Evolutionary conservation across 2,329 filamentous ascomycete genomes (phyloP), one percentile per base, ranked within the genome.

Genomic region (Aspergillus awamori): DNA sequence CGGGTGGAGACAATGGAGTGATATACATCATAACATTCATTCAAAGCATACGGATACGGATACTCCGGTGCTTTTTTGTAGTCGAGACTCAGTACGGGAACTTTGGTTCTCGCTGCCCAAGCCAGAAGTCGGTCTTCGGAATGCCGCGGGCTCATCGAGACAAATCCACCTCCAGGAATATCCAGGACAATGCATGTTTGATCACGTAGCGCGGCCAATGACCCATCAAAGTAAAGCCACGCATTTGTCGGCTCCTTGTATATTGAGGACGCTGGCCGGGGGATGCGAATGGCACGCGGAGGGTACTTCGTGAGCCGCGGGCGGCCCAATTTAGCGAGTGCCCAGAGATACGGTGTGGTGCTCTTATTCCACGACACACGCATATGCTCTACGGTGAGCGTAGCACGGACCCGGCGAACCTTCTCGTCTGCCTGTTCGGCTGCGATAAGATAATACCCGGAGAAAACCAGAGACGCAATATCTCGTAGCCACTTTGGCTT

Each of bases 351-450:
- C 0, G 95, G 93, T 8, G 92, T 93, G 0, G 87, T 96, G 11
- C 90, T 88, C 75, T 99, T 99, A 72, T 98, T 96, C 95, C 95
- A 99, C 58, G 92, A 92, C 7, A 97, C 89, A 5, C 95, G 86
- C 69, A 99, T 76, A 76, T 98, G 95, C 39, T 98, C 93, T 5
- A 98, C 87, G 0, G 93, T 98, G 70, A 98, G 79, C 64, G 89
- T 90, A 13, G 88, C 91, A 62, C 95, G 84, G 8, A 99, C 91
- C 75, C 95, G 95, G 64, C 94, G 86, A 13, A 97, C 94, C 79
- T 98, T 98, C 77, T 98, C 95, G 74, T 98, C 95, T 10, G 95
- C 95, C 72, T 92, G 89, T 76, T 98, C 94, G 0, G 95, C 93
- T 13, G 93, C 92, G 57, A 98, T 85, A 65, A 99, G 83, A 75